Evolutionary conservation across 2,329 filamentous ascomycete species (phyloP), one percentile per base, ranked within the genome.

Genomic region (Ciborinia camelliae): DNA sequence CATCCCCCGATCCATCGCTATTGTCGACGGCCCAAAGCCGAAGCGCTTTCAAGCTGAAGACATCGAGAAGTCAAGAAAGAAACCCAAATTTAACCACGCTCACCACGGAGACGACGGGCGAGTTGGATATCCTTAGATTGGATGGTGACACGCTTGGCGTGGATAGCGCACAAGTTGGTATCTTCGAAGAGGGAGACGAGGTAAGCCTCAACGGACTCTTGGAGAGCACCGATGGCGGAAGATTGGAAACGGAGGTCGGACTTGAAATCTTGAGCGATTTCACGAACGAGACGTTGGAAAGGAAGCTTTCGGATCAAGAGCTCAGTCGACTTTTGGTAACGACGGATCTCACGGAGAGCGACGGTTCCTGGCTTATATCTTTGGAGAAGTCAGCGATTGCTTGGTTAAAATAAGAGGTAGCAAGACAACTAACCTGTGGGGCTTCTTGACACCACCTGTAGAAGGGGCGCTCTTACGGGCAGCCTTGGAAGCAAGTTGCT

Each of bases 141-240:
- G 81, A 98, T 98, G 76, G 94, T 98, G 77, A 98, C 95, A 83
- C 95, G 92, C 88, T 98, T 98, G 81, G 95, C 94, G 82, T 98
- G 95, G 80, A 98, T 97, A 77, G 95, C 94, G 82, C 94, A 98
- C 97, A 72, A 83, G 84, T 98, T 98, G 82, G 94, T 97, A 79
- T 98, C 94, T 81, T 98, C 93, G 75, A 98, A 98, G 71, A 98
- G 89, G 52, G 93, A 96, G 81, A 98, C 93, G 75, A 99, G 90
- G 83, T 97, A 98, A 2, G 95, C 96, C 85, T 99, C 95, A 71
- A 97, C 93, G 63, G 95, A 97, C 85, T 99, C 95, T 83, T 99
- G 94, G 48, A 99, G 89, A 71, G 95, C 95, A 76, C 92, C 91
- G 77, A 99, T 97, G 79, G 95, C 95, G 54, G 94, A 97, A 30